Percentiles rank a stretch among this genome's conserved stretches.
Evolutionary conservation across 2,329 filamentous ascomycete genomes (phyloP).

Genomic region (Ampelomyces quisqualis): DNA sequence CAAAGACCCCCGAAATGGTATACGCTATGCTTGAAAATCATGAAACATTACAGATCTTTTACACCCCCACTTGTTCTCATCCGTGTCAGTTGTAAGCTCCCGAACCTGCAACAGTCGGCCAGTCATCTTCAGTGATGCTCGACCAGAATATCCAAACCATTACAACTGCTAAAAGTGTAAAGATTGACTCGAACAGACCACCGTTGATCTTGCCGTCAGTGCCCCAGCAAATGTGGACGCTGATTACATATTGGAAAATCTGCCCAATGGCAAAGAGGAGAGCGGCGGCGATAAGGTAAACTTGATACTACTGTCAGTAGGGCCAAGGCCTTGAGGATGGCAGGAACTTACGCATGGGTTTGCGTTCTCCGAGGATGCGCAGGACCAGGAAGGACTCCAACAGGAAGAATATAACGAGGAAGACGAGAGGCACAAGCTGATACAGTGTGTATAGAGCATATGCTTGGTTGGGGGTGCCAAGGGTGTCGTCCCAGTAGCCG

Average conservation of each 20-base stretch:
- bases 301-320: constrained; percentile 45
- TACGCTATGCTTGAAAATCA: constrained; percentile 45
- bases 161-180: constrained; percentile 81
- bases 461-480: constrained; percentile 59
- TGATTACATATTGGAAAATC: constrained; percentile 94
- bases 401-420: constrained; percentile 82
- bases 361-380: constrained; percentile 78
- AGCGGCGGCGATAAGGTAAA: constrained; percentile 73
- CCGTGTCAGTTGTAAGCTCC: constrained; percentile 43
- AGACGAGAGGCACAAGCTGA: constrained; percentile 82
- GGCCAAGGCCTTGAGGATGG: not conserved
- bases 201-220: constrained; percentile 87
- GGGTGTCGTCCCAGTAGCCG: constrained; percentile 64
- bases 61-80: constrained; percentile 17
- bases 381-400: constrained; percentile 83
- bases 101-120: constrained; percentile 60
- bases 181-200: constrained; percentile 86
- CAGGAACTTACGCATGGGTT: constrained; percentile 73
- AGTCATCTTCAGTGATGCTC: constrained; percentile 98
- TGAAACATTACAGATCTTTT: constrained; percentile 38
- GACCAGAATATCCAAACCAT: constrained; percentile 96
- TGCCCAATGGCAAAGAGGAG: constrained; percentile 89
- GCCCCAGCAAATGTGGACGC: constrained; percentile 83
- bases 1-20: constrained; percentile 39
- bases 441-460: constrained; percentile 94